Evolutionary conservation across 2,329 filamentous ascomycete genomes (phyloP).

Genomic region (Dothistroma septosporum): DNA sequence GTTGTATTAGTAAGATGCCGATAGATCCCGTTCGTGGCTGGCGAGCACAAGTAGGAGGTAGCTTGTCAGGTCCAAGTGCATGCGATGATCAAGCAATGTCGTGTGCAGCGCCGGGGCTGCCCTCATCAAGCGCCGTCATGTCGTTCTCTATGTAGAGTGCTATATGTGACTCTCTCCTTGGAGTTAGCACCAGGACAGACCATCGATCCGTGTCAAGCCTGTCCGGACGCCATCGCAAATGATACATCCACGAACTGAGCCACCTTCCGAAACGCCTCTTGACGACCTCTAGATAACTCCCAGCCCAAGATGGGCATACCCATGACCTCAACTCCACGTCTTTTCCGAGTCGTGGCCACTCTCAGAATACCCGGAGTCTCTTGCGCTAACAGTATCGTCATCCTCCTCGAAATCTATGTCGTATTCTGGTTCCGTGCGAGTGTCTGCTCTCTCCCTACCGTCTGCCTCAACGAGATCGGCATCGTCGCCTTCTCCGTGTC

Average conservation of each 20-base stretch:
- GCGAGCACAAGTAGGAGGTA: not conserved
- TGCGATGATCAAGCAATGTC: too few relatives aligned
- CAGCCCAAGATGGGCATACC: not conserved
- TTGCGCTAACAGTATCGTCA: conserved; percentile 38
- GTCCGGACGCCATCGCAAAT: not conserved
- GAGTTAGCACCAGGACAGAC: not conserved
- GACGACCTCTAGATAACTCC: not conserved
- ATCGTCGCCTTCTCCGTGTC: conserved; percentile 33
- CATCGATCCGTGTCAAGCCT: not conserved
- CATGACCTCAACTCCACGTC: conserved; percentile 13
- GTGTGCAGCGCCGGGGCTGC: not conserved
- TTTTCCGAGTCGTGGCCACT: conserved; percentile 20
- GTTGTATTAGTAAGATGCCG: too few relatives aligned
- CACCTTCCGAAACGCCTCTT: not conserved
- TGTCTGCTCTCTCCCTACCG: conserved; percentile 44
- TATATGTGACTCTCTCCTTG: not conserved
- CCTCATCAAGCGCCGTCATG: not conserved
- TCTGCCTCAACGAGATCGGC: conserved; percentile 24
- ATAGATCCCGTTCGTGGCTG: too few relatives aligned
- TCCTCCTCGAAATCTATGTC: conserved; percentile 86
- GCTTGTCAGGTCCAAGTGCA: not conserved
- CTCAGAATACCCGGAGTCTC: conserved; percentile 30
- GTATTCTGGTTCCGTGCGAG: conserved; percentile 60
- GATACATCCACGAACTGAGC: not conserved
- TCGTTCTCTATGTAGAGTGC: not conserved